Base-by-base conservation (phyloP, 495 filamentous ascomycete species). In the Extremus antarcticus region DNA sequence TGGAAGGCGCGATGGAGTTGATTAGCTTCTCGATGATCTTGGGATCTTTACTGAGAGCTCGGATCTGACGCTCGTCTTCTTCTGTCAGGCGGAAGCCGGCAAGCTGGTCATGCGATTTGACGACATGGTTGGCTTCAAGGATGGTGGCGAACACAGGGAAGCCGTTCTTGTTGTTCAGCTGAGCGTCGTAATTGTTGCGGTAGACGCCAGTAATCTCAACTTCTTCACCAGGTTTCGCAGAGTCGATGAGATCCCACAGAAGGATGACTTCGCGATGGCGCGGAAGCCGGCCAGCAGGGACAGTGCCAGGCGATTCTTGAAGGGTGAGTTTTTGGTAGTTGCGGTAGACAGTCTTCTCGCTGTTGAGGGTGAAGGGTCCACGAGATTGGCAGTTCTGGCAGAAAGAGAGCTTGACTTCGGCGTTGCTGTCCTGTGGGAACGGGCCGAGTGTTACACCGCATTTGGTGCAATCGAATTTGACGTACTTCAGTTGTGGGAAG, bases 81-180 rank as follows among this genome's bases (percentile, higher is more conserved):
- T 97, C 92, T 0, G 88, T 95, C 66, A 99, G 76, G 59, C 86
- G 83, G 78, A 99, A 99, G 51, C 94, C 94, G 63, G 94, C 94
- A 49, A 97, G 84, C 72, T 97, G 91, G 66, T 99, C 94, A 68
- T 99, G 94, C 1, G 90, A 84, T 66, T 99, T 97, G 70, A 96
- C 81, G 29, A 96, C 81, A 62, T 99, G 87, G 71, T 97, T 99
- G 43, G 94, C 94, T 71, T 99, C 94, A 17, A 99, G 78, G 50
- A 97, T 89, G 0, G 94, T 99, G 22, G 94, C 90, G 63, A 99
- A 99, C 54, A 99, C 94, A 2, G 94, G 94, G 74, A 99, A 99
- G 21, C 94, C 94, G 67, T 97, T 99, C 70, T 90, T 92, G 72
- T 95, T 95, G 73, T 99, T 99, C 24, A 99, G 78, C 63, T 94